A percentile compares a stretch with the other conserved stretches of the same genome.
phyloP scores from a whole-genome alignment of 2,329 filamentous ascomycete genomes.

The Blastomyces emzantsi region DNA sequence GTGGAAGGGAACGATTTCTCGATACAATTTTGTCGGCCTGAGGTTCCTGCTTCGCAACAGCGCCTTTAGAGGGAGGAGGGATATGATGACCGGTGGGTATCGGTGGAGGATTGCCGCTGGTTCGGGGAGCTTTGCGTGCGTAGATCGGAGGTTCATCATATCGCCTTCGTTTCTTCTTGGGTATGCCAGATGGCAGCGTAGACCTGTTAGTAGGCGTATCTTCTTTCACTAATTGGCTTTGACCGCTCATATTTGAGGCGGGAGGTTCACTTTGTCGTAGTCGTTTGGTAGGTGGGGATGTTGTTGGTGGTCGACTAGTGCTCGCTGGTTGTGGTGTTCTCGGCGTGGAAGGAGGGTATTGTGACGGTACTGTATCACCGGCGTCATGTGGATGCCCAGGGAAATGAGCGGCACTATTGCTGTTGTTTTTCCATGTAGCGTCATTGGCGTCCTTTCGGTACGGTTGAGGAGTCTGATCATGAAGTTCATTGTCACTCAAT shows the following conservation, averaged over 20 bases:
- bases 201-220: neutral
- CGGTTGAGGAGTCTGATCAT: conserved; percentile 21
- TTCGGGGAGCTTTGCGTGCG: conserved; percentile 37
- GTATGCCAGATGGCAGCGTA: conserved; percentile 24
- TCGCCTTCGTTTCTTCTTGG: conserved; percentile 42
- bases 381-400: conserved; percentile 5
- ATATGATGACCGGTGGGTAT: conserved; percentile 29
- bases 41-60: conserved; percentile 25
- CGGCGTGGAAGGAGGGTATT: conserved; percentile 11
- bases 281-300: conserved; percentile 13
- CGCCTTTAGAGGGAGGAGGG: conserved; percentile 19
- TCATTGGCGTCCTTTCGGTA: conserved; percentile 14
- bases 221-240: conserved; percentile 9
- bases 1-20: conserved; percentile 11
- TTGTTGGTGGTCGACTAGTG: conserved; percentile 12
- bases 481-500: conserved; percentile 22
- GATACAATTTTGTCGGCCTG: conserved; percentile 9
- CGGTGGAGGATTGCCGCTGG: conserved; percentile 33
- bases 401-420: neutral
- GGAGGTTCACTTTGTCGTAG: conserved; percentile 5
- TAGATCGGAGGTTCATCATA: conserved; percentile 47
- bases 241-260: conserved; percentile 7
- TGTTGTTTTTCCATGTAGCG: neutral
- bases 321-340: conserved; percentile 11
- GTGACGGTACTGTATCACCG: conserved; percentile 7